A percentile compares a stretch with the other conserved stretches of the same genome.
These are phyloP conservation scores for Solanum infundibuliforme DNA, from an alignment of 257 asterid genomes.

Conservation along the genomic window DNA sequence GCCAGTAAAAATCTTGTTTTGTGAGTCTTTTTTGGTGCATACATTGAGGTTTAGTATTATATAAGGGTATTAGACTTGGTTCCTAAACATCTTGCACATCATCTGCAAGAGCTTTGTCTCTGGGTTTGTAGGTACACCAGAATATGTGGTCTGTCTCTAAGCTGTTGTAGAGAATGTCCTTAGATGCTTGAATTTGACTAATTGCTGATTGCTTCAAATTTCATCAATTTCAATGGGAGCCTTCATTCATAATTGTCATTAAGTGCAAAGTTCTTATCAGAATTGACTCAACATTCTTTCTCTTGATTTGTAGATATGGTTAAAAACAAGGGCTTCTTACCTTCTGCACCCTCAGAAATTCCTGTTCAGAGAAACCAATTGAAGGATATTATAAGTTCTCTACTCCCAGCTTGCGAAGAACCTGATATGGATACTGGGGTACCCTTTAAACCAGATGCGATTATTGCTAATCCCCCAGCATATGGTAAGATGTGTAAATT, in stretches of 20 bases:
- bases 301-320: constrained; percentile 67
- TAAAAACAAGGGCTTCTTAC: constrained; percentile 95
- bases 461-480: constrained; percentile 85
- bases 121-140: not conserved
- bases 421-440: constrained; percentile 80
- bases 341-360: constrained; percentile 97
- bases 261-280: not conserved
- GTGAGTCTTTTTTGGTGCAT: not conserved
- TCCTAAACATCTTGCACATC: not conserved
- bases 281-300: not conserved
- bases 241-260: not conserved
- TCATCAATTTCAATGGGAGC: not conserved
- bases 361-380: constrained; percentile 75
- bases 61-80: not conserved
- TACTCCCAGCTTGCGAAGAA: constrained; percentile 79
- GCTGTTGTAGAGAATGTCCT: not conserved
- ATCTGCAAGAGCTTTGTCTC: not conserved
- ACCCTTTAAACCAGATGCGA: constrained; percentile 88
- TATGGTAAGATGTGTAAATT: constrained; percentile 44
- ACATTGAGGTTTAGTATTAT: not conserved
- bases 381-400: constrained; percentile 74
- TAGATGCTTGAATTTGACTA: not conserved
- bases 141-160: not conserved
- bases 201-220: not conserved
- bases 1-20: not conserved